Percentiles rank a stretch among this genome's conserved stretches.
These are phyloP conservation scores for Cymbopogon citratus DNA, from an alignment of 176 grass and related monocot genomes.

Conservation along the genomic window DNA sequence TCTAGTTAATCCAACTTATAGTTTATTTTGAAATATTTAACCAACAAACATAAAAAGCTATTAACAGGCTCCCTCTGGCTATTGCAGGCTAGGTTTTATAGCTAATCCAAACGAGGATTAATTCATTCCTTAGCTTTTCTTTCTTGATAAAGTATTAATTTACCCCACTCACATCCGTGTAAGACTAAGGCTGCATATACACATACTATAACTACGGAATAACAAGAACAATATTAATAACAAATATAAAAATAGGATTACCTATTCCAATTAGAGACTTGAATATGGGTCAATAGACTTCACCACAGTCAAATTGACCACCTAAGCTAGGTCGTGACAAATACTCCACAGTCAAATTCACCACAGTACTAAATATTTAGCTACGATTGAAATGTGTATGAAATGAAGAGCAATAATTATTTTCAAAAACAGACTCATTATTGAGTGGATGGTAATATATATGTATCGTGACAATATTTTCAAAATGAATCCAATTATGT, in stretches of 20 bases:
- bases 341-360: no score
- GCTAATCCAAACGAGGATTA: no score
- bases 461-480: no score
- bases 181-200: no score
- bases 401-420: not conserved
- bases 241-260: not conserved
- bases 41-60: not conserved
- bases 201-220: no score
- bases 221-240: no score
- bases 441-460: no score
- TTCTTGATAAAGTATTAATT: no score
- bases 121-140: no score
- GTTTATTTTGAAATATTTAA: not conserved
- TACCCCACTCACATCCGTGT: no score
- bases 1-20: not conserved
- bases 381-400: not conserved
- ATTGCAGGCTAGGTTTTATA: not conserved
- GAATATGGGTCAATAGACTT: not conserved
- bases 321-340: not conserved
- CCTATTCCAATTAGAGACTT: not conserved
- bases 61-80: not conserved
- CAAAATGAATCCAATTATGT: no score
- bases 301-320: not conserved
- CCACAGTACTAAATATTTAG: not conserved
- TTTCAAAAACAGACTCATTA: no score